Conservation (phyloP, 805 yeast species). For the Sporopachydermia lactativora region DNA sequence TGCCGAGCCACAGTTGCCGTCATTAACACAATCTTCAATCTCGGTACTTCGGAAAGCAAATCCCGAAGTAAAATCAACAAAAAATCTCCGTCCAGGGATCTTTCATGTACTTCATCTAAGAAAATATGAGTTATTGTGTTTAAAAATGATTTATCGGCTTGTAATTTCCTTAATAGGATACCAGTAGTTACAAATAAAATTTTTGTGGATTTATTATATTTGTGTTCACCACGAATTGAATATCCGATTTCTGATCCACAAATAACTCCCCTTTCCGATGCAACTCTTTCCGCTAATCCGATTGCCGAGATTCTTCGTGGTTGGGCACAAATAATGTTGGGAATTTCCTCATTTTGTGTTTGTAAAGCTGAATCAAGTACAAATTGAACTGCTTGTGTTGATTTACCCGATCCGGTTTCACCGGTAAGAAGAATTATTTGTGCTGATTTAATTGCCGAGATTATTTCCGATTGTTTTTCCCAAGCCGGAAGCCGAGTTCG, state of each 20-base stretch:
- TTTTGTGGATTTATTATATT: conserved; percentile 43
- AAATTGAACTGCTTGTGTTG: conserved; percentile 90
- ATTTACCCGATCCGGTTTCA: conserved; percentile 96
- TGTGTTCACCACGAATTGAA: conserved; percentile 80
- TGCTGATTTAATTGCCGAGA: conserved; percentile 39
- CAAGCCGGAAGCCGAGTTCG: conserved; percentile 75
- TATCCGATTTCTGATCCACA: conserved; percentile 79
- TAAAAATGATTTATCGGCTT: conserved; percentile 28
- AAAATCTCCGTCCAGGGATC: conserved; percentile 85
- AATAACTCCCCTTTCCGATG: conserved; percentile 57
- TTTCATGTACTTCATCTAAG: conserved; percentile 93
- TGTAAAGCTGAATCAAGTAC: conserved; percentile 47
- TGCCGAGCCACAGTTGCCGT: conserved; percentile 81
- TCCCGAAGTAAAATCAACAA: conserved; percentile 63
- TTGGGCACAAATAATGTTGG: conserved; percentile 71
- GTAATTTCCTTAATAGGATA: conserved; percentile 76
- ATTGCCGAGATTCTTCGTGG: conserved; percentile 94
- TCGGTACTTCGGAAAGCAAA: conserved; percentile 29
- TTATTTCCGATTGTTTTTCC: conserved; percentile 43
- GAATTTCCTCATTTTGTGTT: conserved; percentile 21
- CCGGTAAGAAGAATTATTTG: conserved; percentile 77
- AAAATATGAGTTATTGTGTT: conserved; percentile 53
- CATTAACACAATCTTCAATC: conserved; percentile 68
- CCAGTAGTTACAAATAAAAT: conserved; percentile 89
- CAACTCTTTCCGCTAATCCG: conserved; percentile 85